Conservation (phyloP, 805 yeast species). For the Saccharomycopsis oosterbeekiorum region DNA sequence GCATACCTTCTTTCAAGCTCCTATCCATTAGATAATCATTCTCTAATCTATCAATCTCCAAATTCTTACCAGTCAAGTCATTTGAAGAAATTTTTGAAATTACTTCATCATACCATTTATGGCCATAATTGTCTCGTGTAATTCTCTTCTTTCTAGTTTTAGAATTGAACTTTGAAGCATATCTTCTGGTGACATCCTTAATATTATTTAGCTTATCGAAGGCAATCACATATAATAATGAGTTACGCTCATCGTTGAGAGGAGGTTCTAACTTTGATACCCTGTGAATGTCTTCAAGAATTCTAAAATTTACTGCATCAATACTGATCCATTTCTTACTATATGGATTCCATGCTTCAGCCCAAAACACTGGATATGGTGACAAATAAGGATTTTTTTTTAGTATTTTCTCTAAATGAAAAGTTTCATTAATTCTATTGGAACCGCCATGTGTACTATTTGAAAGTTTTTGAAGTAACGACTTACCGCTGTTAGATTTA, state of each 20-base stretch:
- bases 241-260: slow-evolving; percentile 42
- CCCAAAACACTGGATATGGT: slow-evolving; percentile 75
- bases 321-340: slow-evolving; percentile 71
- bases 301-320: slow-evolving; percentile 62
- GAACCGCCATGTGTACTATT: slow-evolving; percentile 2
- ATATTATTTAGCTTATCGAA: slow-evolving; percentile 56
- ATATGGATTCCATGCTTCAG: slow-evolving; percentile 82
- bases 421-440: background rate
- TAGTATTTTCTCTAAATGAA: slow-evolving; percentile 18
- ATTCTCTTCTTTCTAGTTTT: slow-evolving; percentile 68
- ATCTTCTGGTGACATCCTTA: slow-evolving; percentile 79
- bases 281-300: slow-evolving; percentile 51
- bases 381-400: slow-evolving; percentile 19
- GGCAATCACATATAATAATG: slow-evolving; percentile 66
- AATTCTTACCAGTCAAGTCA: slow-evolving; percentile 20
- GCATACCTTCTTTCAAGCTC: slow-evolving; percentile 75
- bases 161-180: slow-evolving; percentile 60
- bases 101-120: slow-evolving; percentile 45
- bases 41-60: slow-evolving; percentile 44
- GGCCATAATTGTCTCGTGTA: slow-evolving; percentile 45
- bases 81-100: slow-evolving; percentile 22
- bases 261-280: slow-evolving; percentile 69
- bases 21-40: slow-evolving; percentile 49
- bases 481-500: slow-evolving; percentile 15
- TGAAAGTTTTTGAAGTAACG: slow-evolving; percentile 22